Base-by-base conservation (phyloP, 352 stramenopile genomes). In the Paralagenidium karlingii region DNA sequence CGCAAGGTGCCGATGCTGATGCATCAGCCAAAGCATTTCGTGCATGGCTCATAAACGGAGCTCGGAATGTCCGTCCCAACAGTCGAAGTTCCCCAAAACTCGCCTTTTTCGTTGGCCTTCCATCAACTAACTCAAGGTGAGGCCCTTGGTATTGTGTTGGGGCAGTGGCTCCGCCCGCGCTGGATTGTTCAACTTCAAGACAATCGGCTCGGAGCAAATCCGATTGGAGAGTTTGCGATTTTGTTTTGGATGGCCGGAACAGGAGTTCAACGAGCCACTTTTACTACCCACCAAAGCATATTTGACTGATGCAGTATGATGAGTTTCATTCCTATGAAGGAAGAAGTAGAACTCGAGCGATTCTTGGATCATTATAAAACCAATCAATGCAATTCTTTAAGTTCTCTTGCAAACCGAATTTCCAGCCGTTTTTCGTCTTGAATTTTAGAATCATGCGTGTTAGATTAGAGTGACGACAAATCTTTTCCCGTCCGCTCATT, bases 111-210 rank as follows among this genome's bases (percentile, higher is more conserved):
- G 34, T 40, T 40, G 34, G 8, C 34, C 7, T 40, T 40, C 34
- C 34, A 40, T 40, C n/a, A 40, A 40, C 34, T 40, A 40, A 40
- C 34, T 40, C 34, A 40, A 40, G 34, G 34, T 22, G 34, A 40
- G 34, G 34, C 34, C 34, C 5, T 40, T 40, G 34, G 28, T 26
- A 40, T 25, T 22, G 34, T 40, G 8, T 27, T 40, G 24, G 34
- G 34, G 21, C 8, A 26, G 34, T 40, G 34, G 34, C 34, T 28
- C 10, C 34, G 28, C 16, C 34, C 24, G 15, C 16, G 21, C 11
- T 40, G 34, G 34, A 40, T 28, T 27, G 34, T 40, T 40, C 34
- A 28, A 40, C 34, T 40, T 18, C 34, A 40, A 26, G 34, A 9
- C 16, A 40, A 40, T 40, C 34, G 21, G 13, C 34, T 24, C 21